Base-by-base conservation (phyloP, 2,329 filamentous ascomycete genomes). In the Ceratocystis papillata region DNA sequence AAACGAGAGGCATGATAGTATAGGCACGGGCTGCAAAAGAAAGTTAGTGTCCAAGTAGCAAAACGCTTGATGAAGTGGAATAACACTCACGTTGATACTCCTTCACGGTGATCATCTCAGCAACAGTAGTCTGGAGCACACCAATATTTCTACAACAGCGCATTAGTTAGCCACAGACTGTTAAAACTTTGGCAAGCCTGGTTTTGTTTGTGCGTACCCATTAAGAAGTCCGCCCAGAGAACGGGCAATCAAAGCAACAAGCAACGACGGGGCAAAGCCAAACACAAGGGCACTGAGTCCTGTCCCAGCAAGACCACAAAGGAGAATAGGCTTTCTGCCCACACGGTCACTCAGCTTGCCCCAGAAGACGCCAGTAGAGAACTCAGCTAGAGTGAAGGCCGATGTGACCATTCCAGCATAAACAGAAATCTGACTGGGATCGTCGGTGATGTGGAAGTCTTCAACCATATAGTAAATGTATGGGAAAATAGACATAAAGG, bases 401-500 rank as follows among this genome's bases (percentile, higher is more conserved):
- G 93, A 96, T 0, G 93, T 97, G 69, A 97, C 91, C 85, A 96
- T 89, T 72, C 94, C 93, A 30, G 90, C 91, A 75, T 96, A 97
- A 66, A 96, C 84, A 15, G 92, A 89, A 71, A 96, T 95, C 73
- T 88, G 85, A 71, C 82, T 86, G 69, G 88, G 80, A 73, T 91
- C 85, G 60, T 89, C 80, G 69, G 91, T 89, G 73, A 96, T 87
- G 72, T 89, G 81, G 77, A 97, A 97, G 69, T 91, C 90, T 72
- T 91, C 82, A 71, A 97, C 88, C 94, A 99, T 97, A 79, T 89
- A 93, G 79, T 96, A 97, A 71, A 96, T 91, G 76, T 97, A 99
- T 1, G 94, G 94, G 74, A 99, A 97, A 71, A 97, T 96, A 65
- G 92, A 96, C 90, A 96, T 97, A 81, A 99, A 97, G 5, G 94